Base-by-base conservation (phyloP, 352 stramenopile genomes). In the Globisporangium viniferum region DNA sequence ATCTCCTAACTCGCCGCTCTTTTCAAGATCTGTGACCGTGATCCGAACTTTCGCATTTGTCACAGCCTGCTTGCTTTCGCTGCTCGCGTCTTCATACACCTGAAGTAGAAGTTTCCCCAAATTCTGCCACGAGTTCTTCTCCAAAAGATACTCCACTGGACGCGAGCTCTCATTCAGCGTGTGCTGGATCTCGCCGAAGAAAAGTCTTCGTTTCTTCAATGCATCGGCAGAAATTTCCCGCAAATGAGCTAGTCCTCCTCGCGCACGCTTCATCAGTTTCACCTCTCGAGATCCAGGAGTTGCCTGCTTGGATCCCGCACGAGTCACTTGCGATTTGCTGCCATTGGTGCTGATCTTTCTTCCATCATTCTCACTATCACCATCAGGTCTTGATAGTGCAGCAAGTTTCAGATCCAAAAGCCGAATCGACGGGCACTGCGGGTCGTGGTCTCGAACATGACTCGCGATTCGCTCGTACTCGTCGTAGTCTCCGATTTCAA, bases 81-180 rank as follows among this genome's bases (percentile, higher is more conserved):
- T 77, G 31, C 73, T 76, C 12, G 73, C 75, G 6, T 92, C 84
- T 33, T 92, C 82, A 62, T 86, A 90, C 2, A 80, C 80, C 68
- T 89, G 73, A 20, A 92, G 68, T 41, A 92, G 66, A 9, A 92
- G 46, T 69, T 88, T 82, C 1, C 84, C 84, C 3, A 92, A 62
- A 24, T 48, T 75, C 44, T 61, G 72, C 84, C 84, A 92, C 9
- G 82, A 88, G 1, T 65, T 63, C 48, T 79, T 58, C 31, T 78
- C 68, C 35, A 92, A 65, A 24, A 77, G 53, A 62, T 87, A 92
- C 51, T 70, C 66, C 5, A 80, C 68, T 12, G 69, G 29, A 20
- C 64, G 29, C 15, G 63, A 74, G 33, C 39, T 66, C 9, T 27
- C 58, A 31, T 67, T 44, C 46, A 81, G n/a, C 24, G 69, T 33